Evolutionary conservation across 768 basidiomycete species (phyloP).

Genomic region (Lyophyllum decastes): DNA sequence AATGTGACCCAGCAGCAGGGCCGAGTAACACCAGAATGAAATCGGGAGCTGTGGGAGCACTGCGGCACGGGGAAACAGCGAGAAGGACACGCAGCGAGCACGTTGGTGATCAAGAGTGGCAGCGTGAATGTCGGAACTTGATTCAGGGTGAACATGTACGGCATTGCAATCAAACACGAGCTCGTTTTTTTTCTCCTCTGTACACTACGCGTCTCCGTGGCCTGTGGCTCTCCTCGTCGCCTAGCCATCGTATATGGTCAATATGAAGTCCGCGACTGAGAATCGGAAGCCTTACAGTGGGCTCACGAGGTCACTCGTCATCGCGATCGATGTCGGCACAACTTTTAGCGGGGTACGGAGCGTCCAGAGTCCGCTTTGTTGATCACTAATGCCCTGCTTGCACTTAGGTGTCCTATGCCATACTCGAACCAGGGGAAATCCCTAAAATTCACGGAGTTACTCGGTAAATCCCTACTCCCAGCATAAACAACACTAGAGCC

Average conservation of each 20-base stretch:
- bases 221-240: constrained; percentile 6
- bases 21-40: constrained; percentile 15
- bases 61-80: constrained; percentile 6
- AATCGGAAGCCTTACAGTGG: constrained; percentile 77
- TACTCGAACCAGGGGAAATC: constrained; percentile 78
- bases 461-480: constrained; percentile 45
- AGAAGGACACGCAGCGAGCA: constrained; percentile 8
- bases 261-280: constrained; percentile 37
- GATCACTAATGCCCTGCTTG: constrained; percentile 6
- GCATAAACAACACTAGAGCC: not conserved
- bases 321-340: constrained; percentile 82
- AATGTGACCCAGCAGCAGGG: constrained; percentile 11
- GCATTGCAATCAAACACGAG: constrained; percentile 22
- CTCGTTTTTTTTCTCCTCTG: constrained; percentile 12
- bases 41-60: constrained; percentile 1
- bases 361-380: not conserved
- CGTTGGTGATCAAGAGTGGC: constrained; percentile 6
- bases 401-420: constrained; percentile 71
- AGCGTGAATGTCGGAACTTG: constrained; percentile 16
- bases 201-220: constrained; percentile 8
- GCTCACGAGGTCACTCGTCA: constrained; percentile 60
- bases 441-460: constrained; percentile 83
- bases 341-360: constrained; percentile 73
- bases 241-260: constrained; percentile 9
- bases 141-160: constrained; percentile 12